Conservation (phyloP, 2,329 filamentous ascomycete genomes). For the Diaporthe nobilis region DNA sequence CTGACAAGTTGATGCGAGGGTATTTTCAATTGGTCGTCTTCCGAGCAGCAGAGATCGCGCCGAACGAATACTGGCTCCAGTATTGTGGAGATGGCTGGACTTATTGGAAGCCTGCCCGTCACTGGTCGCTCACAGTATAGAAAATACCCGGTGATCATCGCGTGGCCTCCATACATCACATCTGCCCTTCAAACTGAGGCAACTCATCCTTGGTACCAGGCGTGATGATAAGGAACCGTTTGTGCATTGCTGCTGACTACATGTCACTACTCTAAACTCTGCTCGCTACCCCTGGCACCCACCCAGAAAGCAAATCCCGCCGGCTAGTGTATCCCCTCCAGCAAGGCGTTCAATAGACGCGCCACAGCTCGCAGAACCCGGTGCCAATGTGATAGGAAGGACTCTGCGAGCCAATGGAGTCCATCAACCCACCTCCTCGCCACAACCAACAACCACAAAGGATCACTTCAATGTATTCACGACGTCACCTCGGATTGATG, state of each 20-base stretch:
- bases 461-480: background rate
- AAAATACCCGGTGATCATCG: background rate
- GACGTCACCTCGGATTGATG: background rate
- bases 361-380: background rate
- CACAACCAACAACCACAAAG: background rate
- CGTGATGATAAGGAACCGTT: background rate
- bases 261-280: background rate
- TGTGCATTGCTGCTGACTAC: constrained; percentile 7
- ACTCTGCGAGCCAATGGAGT: constrained; percentile 5
- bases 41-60: background rate
- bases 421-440: background rate
- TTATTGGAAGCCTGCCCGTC: background rate
- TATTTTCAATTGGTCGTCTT: background rate
- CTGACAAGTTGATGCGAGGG: background rate
- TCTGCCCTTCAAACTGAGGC: background rate
- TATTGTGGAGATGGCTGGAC: background rate
- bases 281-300: background rate
- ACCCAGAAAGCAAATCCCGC: background rate
- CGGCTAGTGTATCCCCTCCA: background rate
- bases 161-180: background rate
- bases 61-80: background rate
- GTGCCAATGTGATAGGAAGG: background rate
- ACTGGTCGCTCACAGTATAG: background rate
- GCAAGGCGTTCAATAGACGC: background rate
- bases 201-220: no score